Conservation (phyloP, 2,329 filamentous ascomycete genomes). For the Cladosporium sp. region DNA sequence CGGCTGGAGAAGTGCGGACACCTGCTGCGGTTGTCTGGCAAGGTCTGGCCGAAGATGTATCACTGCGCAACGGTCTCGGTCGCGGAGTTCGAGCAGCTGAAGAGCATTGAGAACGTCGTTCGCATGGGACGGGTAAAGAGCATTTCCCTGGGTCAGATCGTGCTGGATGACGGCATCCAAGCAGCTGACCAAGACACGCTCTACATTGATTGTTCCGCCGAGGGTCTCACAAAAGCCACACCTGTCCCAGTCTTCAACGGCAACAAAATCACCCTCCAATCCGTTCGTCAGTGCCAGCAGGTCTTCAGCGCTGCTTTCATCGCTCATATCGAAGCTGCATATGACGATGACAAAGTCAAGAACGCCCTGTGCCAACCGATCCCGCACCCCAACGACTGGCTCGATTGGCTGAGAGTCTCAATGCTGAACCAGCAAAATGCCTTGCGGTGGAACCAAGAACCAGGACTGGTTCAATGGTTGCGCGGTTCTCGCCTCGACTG, state of each 20-base stretch:
- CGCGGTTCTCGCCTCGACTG: slow-evolving; percentile 23
- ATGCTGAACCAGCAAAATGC: slow-evolving; percentile 20
- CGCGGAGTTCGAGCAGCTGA: slow-evolving; percentile 24
- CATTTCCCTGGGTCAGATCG: slow-evolving; percentile 20
- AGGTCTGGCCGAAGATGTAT: slow-evolving; percentile 25
- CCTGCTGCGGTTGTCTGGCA: slow-evolving; percentile 17
- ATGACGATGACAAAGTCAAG: slow-evolving; percentile 22
- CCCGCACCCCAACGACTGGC: slow-evolving; percentile 24
- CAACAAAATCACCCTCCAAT: slow-evolving; percentile 25
- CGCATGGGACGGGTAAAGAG: slow-evolving; percentile 23
- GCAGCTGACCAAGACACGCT: slow-evolving; percentile 21
- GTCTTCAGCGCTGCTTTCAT: slow-evolving; percentile 30
- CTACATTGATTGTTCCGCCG: slow-evolving; percentile 28
- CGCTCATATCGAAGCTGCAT: slow-evolving; percentile 26
- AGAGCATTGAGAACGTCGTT: slow-evolving; percentile 24
- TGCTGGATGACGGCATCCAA: slow-evolving; percentile 21
- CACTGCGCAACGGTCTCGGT: slow-evolving; percentile 27
- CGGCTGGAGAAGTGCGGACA: slow-evolving; percentile 19
- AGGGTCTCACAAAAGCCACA: slow-evolving; percentile 20
- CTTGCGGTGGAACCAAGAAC: slow-evolving; percentile 21
- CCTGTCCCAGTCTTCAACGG: slow-evolving; percentile 24
- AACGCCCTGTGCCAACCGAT: slow-evolving; percentile 24
- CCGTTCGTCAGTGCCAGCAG: slow-evolving; percentile 28
- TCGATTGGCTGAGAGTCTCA: slow-evolving; percentile 20
- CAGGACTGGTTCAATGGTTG: slow-evolving; percentile 23